These are phyloP conservation scores for Colletotrichum camelliae DNA, from an alignment of 2,329 filamentous ascomycete genomes.

Conservation along the genomic window DNA sequence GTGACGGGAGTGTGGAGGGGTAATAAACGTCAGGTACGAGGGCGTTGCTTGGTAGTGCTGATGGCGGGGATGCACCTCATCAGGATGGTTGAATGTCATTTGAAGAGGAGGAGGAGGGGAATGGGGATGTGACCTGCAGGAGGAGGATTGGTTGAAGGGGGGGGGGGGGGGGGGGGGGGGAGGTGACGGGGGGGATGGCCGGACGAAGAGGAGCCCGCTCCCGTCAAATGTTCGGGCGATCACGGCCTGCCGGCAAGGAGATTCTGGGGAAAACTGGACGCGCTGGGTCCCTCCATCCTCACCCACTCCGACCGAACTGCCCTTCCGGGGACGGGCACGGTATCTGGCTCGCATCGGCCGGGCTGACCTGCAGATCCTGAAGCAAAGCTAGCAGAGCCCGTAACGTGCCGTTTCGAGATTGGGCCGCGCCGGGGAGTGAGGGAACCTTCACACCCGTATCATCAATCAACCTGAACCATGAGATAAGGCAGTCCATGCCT, in stretches of 20 bases:
- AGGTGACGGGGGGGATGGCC: neutral
- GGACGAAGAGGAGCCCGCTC: neutral
- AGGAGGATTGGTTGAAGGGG: neutral
- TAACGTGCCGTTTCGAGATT: neutral
- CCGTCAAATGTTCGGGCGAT: conserved; percentile 2
- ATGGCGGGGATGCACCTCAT: neutral
- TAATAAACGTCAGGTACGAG: neutral
- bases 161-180: neutral
- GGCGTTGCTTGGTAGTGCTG: neutral
- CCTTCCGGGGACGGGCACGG: neutral
- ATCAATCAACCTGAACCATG: neutral
- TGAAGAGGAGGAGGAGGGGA: neutral
- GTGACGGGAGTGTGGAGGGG: neutral
- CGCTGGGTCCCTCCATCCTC: neutral
- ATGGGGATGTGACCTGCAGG: neutral
- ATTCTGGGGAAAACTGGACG: neutral
- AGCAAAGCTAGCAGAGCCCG: neutral
- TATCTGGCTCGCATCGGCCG: neutral
- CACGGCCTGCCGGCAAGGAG: conserved; percentile 2
- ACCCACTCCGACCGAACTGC: neutral
- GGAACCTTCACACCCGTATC: neutral
- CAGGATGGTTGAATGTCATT: neutral
- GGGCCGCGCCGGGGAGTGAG: neutral
- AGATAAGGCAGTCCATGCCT: neutral
- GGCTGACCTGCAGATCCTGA: conserved; percentile 12